Evolutionary conservation across 1,284 basidiomycete species (phyloP).

Genomic region (Athelia sp.): DNA sequence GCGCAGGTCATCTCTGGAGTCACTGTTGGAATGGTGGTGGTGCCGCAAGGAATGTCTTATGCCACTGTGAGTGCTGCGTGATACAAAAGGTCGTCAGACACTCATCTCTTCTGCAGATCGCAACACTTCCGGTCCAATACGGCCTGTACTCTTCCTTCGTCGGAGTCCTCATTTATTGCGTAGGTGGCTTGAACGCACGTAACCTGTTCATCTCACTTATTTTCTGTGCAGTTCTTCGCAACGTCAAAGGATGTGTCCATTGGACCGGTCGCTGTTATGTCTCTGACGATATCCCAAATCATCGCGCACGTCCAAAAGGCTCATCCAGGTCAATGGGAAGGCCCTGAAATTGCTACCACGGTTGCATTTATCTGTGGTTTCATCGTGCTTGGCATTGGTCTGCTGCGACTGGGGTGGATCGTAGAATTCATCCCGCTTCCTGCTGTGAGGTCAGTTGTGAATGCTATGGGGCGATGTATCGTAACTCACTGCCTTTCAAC

Average conservation of each 20-base stretch:
- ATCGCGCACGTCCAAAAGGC: conserved; percentile 58
- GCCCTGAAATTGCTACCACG: conserved; percentile 78
- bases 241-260: conserved; percentile 96
- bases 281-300: conserved; percentile 82
- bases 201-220: conserved; percentile 18
- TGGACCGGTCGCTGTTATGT: conserved; percentile 97
- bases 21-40: conserved; percentile 88
- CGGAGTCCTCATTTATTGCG: conserved; percentile 79
- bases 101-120: conserved; percentile 51
- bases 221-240: conserved; percentile 70
- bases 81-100: not conserved
- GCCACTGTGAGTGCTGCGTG: conserved; percentile 46
- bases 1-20: conserved; percentile 87
- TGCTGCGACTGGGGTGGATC: conserved; percentile 92
- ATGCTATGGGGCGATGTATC: no score
- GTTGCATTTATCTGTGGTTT: conserved; percentile 89
- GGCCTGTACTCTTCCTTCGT: conserved; percentile 96
- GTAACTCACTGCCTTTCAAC: no score
- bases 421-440: conserved; percentile 93
- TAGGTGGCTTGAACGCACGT: conserved; percentile 27
- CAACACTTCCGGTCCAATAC: conserved; percentile 81
- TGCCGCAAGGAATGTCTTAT: conserved; percentile 87
- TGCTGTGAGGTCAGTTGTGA: conserved; percentile 46
- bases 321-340: conserved; percentile 52
- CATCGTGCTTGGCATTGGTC: conserved; percentile 88